These are phyloP conservation scores for Aphanomyces euteiches DNA, from an alignment of 352 stramenopile species.

Conservation along the genomic window DNA sequence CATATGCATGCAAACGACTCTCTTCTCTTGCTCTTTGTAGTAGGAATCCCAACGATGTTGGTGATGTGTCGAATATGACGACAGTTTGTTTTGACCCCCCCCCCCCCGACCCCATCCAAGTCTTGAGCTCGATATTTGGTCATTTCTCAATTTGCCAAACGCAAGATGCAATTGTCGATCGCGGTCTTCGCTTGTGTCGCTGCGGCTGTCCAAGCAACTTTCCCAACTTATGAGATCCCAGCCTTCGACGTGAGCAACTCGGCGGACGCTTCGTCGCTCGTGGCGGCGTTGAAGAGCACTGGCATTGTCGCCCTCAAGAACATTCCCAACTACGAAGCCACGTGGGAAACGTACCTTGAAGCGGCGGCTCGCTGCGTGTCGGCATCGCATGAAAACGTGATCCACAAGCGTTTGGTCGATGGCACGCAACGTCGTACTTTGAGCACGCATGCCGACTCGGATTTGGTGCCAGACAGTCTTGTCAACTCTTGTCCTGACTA, in stretches of 20 bases:
- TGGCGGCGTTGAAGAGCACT: constrained; percentile 49
- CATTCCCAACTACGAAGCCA: constrained; percentile 48
- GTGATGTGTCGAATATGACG: no score
- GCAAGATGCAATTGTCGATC: no score
- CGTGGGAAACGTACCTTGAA: constrained; percentile 48
- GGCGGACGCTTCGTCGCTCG: background rate
- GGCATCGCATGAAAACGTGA: constrained; percentile 28
- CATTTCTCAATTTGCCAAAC: no score
- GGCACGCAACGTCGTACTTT: constrained; percentile 71
- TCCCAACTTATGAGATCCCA: constrained; percentile 17
- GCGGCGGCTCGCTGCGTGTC: constrained; percentile 43
- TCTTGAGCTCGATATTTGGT: no score
- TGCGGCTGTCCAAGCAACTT: background rate
- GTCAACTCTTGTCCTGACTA: constrained; percentile 21
- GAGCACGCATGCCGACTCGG: constrained; percentile 43
- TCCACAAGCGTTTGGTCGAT: constrained; percentile 51
- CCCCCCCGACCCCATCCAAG: no score
- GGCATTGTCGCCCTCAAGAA: constrained; percentile 67
- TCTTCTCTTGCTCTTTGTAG: no score
- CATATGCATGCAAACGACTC: no score
- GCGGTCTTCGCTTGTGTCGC: background rate
- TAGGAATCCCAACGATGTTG: no score
- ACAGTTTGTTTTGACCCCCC: no score
- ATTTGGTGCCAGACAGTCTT: constrained; percentile 7
- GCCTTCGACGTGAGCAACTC: constrained; percentile 8